phyloP scores from a whole-genome alignment of 495 filamentous ascomycete genomes.

The Hypoxylon lienhwacheense region DNA sequence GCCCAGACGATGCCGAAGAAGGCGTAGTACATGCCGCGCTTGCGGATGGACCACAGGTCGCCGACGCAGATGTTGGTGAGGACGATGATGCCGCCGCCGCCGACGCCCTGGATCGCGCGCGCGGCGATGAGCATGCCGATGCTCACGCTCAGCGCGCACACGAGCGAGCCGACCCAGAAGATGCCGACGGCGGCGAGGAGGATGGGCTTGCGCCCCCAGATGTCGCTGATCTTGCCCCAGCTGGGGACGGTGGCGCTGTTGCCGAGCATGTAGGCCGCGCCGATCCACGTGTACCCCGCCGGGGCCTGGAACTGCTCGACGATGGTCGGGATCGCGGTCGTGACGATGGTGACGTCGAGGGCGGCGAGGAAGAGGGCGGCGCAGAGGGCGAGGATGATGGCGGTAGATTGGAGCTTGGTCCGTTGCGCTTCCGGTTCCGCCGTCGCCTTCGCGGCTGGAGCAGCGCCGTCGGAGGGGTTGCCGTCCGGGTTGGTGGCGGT shows the following conservation, averaged over 20 bases:
- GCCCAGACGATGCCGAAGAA: conserved; percentile 70
- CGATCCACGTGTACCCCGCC: conserved; percentile 74
- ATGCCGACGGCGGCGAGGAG: conserved; percentile 68
- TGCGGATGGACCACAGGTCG: conserved; percentile 69
- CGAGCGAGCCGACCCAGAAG: conserved; percentile 74
- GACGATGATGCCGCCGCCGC: conserved; percentile 76
- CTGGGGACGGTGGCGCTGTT: conserved; percentile 68
- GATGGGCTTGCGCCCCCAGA: conserved; percentile 80
- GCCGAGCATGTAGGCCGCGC: conserved; percentile 65
- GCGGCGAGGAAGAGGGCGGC: conserved; percentile 58
- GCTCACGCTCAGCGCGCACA: conserved; percentile 67
- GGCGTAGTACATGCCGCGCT: conserved; percentile 62
- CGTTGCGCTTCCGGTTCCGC: conserved; percentile 40
- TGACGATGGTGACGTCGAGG: conserved; percentile 53
- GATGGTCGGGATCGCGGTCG: conserved; percentile 58
- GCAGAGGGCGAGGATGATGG: conserved; percentile 50
- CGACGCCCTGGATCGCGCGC: conserved; percentile 75
- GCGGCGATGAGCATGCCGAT: conserved; percentile 75
- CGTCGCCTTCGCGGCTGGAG: conserved; percentile 1
- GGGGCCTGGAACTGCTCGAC: conserved; percentile 63
- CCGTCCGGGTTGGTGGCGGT: background rate
- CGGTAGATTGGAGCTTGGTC: conserved; percentile 40
- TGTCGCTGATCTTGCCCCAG: conserved; percentile 81
- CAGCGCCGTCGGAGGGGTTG: background rate
- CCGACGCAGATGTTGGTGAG: conserved; percentile 78